Base-by-base conservation (phyloP, 1,139 yeast species). In the Wickerhamiella infanticola region DNA sequence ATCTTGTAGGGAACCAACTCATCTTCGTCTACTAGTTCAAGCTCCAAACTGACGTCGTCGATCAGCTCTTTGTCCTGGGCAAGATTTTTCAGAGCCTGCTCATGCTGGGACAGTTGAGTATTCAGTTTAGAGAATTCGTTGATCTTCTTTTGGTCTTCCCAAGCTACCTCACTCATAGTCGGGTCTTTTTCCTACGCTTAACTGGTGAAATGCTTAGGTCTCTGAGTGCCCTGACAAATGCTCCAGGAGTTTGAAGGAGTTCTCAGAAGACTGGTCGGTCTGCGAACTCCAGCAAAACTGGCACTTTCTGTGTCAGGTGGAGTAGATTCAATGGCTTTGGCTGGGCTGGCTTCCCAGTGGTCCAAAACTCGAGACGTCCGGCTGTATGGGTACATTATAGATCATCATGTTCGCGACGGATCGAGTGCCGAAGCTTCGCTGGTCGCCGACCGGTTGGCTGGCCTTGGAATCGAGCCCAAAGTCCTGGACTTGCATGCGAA, bases 71-170 rank as follows among this genome's bases (percentile, higher is more conserved):
- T 83, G 57, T 86, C 95, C 47, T 75, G 73, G 54, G 72, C 69
- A 50, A 71, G 68, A 47, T 66, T 65, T 35, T 67, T 65, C 42
- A 83, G 67, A 43, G 69, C 69, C n/a, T 64, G 72, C 40, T 70
- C 68, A 26, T 77, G 61, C 31, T 70, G 71, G 53, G 82, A 84
- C 55, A 79, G 76, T 50, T 80, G 75, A 52, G 77, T 69, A 51
- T 86, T 83, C 51, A 86, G 70, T 45, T 86, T 80, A 25, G 95
- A 84, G 58, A 90, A 90, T 59, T 77, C 76, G 62, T 90, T 90
- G 66, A 90, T 90, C 58, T 75, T 75, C 59, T 81, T 79, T 65
- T 90, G 98, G 62, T 90, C 97, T 50, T 75, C 86, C 77, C 88
- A 82, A 27, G 78, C 69, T 26, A 90, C 98, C 58, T 84, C 93